Evolutionary conservation across 2,329 filamentous ascomycete genomes (phyloP), one percentile per base, ranked within the genome.

Genomic region (Pseudogymnoascus sp.): DNA sequence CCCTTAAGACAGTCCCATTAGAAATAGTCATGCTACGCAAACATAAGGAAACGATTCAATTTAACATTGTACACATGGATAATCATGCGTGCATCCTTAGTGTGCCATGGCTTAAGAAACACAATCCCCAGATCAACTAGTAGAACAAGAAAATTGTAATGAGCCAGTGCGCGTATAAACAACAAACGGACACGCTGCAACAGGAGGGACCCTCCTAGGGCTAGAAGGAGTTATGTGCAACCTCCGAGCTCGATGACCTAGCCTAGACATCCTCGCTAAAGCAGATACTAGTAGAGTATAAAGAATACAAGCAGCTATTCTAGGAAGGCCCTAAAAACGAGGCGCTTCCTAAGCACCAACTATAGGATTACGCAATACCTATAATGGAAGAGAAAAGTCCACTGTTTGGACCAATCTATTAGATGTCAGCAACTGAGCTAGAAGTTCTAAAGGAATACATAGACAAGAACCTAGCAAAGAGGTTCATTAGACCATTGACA

Each of bases 401-500:
- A 38, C 37, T n/a, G n/a, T 38, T 38, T 3, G 7, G 37, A 46
- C 66, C 53, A 28, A 66, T 68, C 22, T 69, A 69, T 41, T 46
- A 26, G 6, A 37, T 68, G 7, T 63, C 35, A 6, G 33, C 38
- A 37, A 53, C 16, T 11, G 60, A 69, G 43, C 56, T 69, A 11
- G 16, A 63, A 11, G 61, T 62, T 10, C 38, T 70, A 7, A 22
- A 41, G 28, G 24, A 66, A 59, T 70, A 71, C 19, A 19, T 72
- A 22, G 33, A 67, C 10, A 46, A 69, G 10, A 65, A 62, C 10
- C 43, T 70, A 31, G 22, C 6, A 28, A 69, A 66, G 33, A 64
- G 66, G 16, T 67, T 62, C 10, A 72, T 72, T 37, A 59, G 59
- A 12, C 26, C 22, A 2, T 71, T 40, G n/a, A 66, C 31, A n/a